These are phyloP conservation scores for Tilletia indica DNA, from an alignment of 1,284 basidiomycete genomes.

Conservation along the genomic window DNA sequence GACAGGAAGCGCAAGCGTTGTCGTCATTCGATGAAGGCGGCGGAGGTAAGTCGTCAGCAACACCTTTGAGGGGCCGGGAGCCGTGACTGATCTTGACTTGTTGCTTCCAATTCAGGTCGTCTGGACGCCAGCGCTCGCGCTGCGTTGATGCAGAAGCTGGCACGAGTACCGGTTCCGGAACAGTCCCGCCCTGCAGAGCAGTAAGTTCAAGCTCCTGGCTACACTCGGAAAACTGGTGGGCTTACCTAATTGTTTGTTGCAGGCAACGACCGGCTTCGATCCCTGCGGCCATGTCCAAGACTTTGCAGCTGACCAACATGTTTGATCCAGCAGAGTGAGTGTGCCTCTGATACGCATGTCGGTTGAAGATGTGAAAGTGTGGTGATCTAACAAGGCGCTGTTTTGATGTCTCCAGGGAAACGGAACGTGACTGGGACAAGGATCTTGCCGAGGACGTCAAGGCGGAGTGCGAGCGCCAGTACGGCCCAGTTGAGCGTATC, in stretches of 20 bases:
- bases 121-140: constrained; percentile 46
- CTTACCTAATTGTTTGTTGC: not conserved
- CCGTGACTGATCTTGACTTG: not conserved
- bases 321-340: constrained; percentile 82
- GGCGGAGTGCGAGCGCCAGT: constrained; percentile 85
- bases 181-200: constrained; percentile 14
- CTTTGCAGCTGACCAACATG: constrained; percentile 88
- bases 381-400: not conserved
- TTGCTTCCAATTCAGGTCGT: constrained; percentile 25
- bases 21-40: constrained; percentile 51
- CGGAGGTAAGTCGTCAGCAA: constrained; percentile 28
- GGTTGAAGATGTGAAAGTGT: too few species aligned
- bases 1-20: constrained; percentile 34
- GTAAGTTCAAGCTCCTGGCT: not conserved
- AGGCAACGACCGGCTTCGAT: constrained; percentile 62
- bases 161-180: constrained; percentile 25
- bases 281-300: constrained; percentile 70
- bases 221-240: not conserved
- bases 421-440: constrained; percentile 90
- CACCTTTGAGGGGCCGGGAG: not conserved
- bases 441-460: constrained; percentile 95
- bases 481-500: constrained; percentile 80
- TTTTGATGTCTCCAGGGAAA: constrained; percentile 63
- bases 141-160: constrained; percentile 54
- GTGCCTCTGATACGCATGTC: not conserved